These are phyloP conservation scores for Rhododendron ferrugineum DNA, from an alignment of 148 eudicot species.

Conservation along the genomic window DNA sequence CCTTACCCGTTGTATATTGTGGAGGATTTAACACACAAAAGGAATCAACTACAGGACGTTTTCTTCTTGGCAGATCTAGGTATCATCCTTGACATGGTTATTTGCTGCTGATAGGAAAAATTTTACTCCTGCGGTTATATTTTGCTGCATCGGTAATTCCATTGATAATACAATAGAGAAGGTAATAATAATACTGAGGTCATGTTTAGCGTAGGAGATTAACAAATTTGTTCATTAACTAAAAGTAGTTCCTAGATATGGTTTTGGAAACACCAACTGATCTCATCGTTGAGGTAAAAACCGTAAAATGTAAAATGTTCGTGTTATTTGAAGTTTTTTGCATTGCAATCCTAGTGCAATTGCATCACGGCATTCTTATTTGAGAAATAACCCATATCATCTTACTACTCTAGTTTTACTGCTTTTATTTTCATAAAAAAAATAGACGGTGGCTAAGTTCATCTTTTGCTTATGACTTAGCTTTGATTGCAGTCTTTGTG, in stretches of 20 bases:
- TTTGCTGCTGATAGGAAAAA: neutral
- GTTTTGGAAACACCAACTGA: neutral
- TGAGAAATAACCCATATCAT: neutral
- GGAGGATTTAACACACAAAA: slow-evolving; percentile 98
- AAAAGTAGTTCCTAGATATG: neutral
- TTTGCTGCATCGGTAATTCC: neutral
- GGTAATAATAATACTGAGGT: neutral
- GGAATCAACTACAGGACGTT: slow-evolving; percentile 98
- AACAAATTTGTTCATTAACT: neutral
- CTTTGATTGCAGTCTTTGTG: neutral
- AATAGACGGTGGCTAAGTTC: neutral
- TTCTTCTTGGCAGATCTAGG: slow-evolving; percentile 99
- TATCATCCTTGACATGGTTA: slow-evolving; percentile 14
- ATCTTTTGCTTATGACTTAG: neutral
- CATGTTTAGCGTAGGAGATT: neutral
- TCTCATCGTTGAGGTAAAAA: neutral
- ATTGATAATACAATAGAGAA: neutral
- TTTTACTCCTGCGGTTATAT: neutral
- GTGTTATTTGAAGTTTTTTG: neutral
- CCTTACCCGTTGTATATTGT: slow-evolving; percentile 85
- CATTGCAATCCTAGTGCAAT: neutral
- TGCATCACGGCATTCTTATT: neutral
- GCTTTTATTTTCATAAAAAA: neutral
- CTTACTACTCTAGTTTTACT: neutral
- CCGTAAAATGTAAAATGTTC: neutral